These are phyloP conservation scores for Penicillium lagena DNA, from an alignment of 495 filamentous ascomycete species.

Conservation along the genomic window DNA sequence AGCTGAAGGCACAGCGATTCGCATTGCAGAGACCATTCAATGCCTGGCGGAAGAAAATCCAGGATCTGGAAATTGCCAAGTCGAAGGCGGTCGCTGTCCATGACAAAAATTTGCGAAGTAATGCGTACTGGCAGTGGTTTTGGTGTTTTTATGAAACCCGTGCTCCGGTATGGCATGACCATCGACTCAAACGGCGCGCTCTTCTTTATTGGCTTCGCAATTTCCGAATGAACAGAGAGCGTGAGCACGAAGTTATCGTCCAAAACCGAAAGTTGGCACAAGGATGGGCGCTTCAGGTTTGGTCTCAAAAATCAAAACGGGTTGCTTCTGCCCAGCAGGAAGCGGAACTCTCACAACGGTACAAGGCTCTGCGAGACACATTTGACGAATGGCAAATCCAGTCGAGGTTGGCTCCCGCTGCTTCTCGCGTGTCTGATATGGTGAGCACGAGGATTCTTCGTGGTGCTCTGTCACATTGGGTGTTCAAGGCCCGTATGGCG, in stretches of 20 bases:
- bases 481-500: constrained; percentile 38
- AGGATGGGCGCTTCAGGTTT: constrained; percentile 22
- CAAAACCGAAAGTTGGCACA: constrained; percentile 20
- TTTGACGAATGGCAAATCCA: constrained; percentile 36
- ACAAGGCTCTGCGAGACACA: constrained; percentile 20
- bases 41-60: constrained; percentile 45
- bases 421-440: constrained; percentile 36
- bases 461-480: constrained; percentile 46
- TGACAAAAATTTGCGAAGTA: constrained; percentile 35
- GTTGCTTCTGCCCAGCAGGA: constrained; percentile 22
- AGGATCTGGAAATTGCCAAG: constrained; percentile 25
- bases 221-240: constrained; percentile 37
- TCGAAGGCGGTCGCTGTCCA: constrained; percentile 36
- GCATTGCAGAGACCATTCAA: constrained; percentile 50
- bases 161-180: constrained; percentile 47
- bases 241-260: constrained; percentile 31
- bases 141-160: constrained; percentile 46
- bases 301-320: constrained; percentile 22
- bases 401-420: constrained; percentile 42
- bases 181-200: constrained; percentile 38
- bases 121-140: constrained; percentile 51
- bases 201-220: constrained; percentile 41
- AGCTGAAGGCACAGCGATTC: constrained; percentile 60
- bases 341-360: constrained; percentile 25
- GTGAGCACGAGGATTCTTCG: constrained; percentile 43